Evolutionary conservation across 2,329 filamentous ascomycete genomes (phyloP), one percentile per base, ranked within the genome.

Genomic region (Colletotrichum scovillei): DNA sequence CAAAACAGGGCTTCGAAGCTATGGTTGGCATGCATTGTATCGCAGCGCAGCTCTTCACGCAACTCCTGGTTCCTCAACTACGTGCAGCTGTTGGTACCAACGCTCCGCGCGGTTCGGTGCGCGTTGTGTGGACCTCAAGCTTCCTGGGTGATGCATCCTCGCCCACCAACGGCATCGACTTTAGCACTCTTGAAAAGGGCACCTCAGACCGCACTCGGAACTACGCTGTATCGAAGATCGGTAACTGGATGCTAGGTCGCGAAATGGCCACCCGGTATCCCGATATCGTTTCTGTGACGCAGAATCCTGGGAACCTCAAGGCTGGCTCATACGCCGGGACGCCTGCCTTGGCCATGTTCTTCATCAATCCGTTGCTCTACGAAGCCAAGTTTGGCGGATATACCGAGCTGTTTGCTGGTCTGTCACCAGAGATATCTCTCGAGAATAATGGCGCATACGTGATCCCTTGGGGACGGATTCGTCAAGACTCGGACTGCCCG

Each of bases 381-480:
- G 77, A 79, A 16, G 75, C 82, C 3, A 75, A 72, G 4, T 75
- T 79, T 42, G 85, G 83, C 5, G 84, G 84, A 1, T 85, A 84
- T 68, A 84, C 84, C 0, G 83, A 84, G 75, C 70, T 86, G 1
- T 86, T 77, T 62, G 81, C 83, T 38, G 84, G 82, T 0, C 75
- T 85, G 63, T 82, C 82, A 0, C 78, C 80, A 1, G 82, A 84
- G 2, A 76, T 85, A 2, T 80, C 77, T 3, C 24, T 74, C 3
- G 78, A 81, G 63, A 76, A 81, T 1, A 78, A 78, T 55, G 80
- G 79, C 6, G 59, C 72, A 7, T 81, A 79, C n/a, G 72, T 80
- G 55, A 76, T 80, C 9, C 80, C 79, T 4, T 81, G 78, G 78
- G 79, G 80, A 3, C 76, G 76, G 42, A 73, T 80, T 16, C 74